Evolutionary conservation across 1,284 basidiomycete genomes (phyloP).

Genomic region (Microbotryum saponariae): DNA sequence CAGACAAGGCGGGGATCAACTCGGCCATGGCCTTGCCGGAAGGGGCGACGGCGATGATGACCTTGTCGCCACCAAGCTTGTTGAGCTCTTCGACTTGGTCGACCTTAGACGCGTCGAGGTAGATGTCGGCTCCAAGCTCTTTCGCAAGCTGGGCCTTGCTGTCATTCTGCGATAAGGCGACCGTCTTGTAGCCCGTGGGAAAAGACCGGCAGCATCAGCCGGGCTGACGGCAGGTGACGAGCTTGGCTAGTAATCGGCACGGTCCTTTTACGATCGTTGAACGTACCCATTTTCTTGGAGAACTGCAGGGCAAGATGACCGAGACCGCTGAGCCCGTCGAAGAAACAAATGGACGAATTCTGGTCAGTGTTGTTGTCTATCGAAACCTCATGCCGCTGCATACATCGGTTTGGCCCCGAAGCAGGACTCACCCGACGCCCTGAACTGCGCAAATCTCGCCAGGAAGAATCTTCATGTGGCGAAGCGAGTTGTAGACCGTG

Average conservation of each 20-base stretch:
- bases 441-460: slow-evolving; percentile 40
- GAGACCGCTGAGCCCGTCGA: background rate
- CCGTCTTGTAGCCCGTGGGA: slow-evolving; percentile 36
- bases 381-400: too few relatives aligned
- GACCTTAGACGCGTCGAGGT: slow-evolving; percentile 37
- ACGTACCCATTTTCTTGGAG: slow-evolving; percentile 36
- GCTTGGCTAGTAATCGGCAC: too few relatives aligned
- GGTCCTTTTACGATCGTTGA: too few relatives aligned
- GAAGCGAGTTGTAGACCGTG: slow-evolving; percentile 41
- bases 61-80: slow-evolving; percentile 40
- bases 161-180: slow-evolving; percentile 38
- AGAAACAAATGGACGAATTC: too few relatives aligned
- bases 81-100: slow-evolving; percentile 39
- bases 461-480: slow-evolving; percentile 37
- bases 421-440: slow-evolving; percentile 43
- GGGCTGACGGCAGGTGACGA: too few relatives aligned
- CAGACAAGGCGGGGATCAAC: slow-evolving; percentile 39
- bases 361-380: too few relatives aligned
- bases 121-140: slow-evolving; percentile 43
- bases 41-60: slow-evolving; percentile 35
- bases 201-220: background rate
- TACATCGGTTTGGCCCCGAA: slow-evolving; percentile 28
- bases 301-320: slow-evolving; percentile 38
- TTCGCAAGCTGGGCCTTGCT: slow-evolving; percentile 40
- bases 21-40: slow-evolving; percentile 37